phyloP scores from a whole-genome alignment of 2,329 filamentous ascomycete species.

The Chaetomium sp. region DNA sequence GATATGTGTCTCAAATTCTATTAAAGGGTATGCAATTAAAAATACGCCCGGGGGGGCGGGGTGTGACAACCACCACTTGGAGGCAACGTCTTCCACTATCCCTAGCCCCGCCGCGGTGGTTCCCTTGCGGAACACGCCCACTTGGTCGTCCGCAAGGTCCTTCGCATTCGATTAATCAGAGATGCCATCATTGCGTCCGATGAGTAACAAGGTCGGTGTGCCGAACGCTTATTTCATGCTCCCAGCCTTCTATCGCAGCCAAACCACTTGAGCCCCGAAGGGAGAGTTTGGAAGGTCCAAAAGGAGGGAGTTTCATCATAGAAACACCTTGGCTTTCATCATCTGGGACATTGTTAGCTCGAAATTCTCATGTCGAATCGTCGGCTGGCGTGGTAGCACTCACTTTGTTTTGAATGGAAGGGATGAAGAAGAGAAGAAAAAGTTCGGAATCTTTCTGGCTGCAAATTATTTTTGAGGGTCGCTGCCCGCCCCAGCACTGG shows the following conservation, averaged over 20 bases:
- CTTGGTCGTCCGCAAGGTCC: conserved; percentile 25
- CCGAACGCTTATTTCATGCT: conserved; percentile 99
- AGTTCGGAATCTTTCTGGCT: conserved; percentile 37
- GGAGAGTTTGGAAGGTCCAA: conserved; percentile 78
- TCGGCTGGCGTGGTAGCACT: conserved; percentile 47
- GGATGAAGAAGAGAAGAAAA: conserved; percentile 63
- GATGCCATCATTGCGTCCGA: conserved; percentile 98
- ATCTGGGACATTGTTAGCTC: conserved; percentile 60
- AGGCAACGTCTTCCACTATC: not conserved
- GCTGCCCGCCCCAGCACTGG: conserved; percentile 8
- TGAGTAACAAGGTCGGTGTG: conserved; percentile 95
- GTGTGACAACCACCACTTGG: conserved; percentile 9
- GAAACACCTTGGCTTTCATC: conserved; percentile 99
- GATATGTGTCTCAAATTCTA: conserved; percentile 5
- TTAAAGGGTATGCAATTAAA: not conserved
- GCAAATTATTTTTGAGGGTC: conserved; percentile 37
- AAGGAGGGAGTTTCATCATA: conserved; percentile 76
- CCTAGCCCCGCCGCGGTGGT: not conserved
- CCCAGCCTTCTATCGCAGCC: conserved; percentile 63
- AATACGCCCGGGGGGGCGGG: not conserved
- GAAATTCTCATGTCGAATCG: not conserved
- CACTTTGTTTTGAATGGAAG: conserved; percentile 99
- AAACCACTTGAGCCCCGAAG: conserved; percentile 88
- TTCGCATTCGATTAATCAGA: conserved; percentile 68
- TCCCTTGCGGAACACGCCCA: conserved; percentile 12